phyloP scores from a whole-genome alignment of 108 stramenopile species.

The Seminavis robusta region DNA sequence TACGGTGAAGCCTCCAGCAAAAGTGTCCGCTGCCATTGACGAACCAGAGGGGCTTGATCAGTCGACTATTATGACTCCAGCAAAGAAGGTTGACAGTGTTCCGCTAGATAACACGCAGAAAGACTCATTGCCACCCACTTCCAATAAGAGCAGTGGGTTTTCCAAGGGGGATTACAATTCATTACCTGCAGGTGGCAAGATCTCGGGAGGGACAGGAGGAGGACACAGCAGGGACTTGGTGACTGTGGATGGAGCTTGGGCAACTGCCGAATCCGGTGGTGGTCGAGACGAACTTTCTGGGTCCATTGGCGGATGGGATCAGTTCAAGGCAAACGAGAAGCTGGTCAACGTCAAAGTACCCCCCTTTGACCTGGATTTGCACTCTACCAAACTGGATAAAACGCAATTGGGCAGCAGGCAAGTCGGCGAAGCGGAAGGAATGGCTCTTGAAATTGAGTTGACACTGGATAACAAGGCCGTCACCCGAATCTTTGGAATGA shows the following conservation, averaged over 20 bases:
- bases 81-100: too few species aligned
- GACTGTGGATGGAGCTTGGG: conserved; percentile 76
- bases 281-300: conserved; percentile 40
- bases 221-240: conserved; percentile 43
- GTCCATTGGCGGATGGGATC: conserved; percentile 82
- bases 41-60: too few species aligned
- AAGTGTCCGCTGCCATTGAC: too few species aligned
- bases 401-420: conserved; percentile 51
- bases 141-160: conserved; percentile 10
- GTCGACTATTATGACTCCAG: too few species aligned
- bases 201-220: conserved; percentile 39
- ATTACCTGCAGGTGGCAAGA: conserved; percentile 44
- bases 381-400: conserved; percentile 90
- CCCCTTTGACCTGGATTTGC: conserved; percentile 92
- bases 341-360: conserved; percentile 87
- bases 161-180: not conserved
- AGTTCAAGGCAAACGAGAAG: conserved; percentile 87
- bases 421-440: conserved; percentile 69
- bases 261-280: conserved; percentile 7
- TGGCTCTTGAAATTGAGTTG: conserved; percentile 89
- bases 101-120: too few species aligned
- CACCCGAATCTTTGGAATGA: too few species aligned
- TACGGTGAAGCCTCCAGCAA: too few species aligned
- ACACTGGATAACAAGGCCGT: conserved; percentile 71
- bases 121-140: too few species aligned